Evolutionary conservation across 2,329 filamentous ascomycete genomes (phyloP).

Genomic region (Fusarium guadeloupense): DNA sequence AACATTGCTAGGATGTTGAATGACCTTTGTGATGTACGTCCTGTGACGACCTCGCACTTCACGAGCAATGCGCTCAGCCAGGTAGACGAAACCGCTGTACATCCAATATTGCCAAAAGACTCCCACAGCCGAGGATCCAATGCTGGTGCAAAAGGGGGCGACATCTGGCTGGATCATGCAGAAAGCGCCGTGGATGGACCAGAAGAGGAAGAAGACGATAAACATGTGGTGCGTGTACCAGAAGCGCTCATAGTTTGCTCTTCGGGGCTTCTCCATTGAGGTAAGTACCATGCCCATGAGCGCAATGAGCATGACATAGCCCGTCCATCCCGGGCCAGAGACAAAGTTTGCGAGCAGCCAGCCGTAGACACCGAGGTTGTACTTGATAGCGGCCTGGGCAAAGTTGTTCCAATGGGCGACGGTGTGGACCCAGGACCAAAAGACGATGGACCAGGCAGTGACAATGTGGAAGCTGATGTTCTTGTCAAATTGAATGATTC

Average conservation of each 20-base stretch:
- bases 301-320: slow-evolving; percentile 83
- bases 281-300: slow-evolving; percentile 83
- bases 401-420: slow-evolving; percentile 91
- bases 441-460: slow-evolving; percentile 87
- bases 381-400: slow-evolving; percentile 76
- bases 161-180: slow-evolving; percentile 91
- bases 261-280: slow-evolving; percentile 78
- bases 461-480: slow-evolving; percentile 90
- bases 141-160: slow-evolving; percentile 77
- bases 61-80: slow-evolving; percentile 80
- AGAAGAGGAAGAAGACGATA: slow-evolving; percentile 88
- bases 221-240: slow-evolving; percentile 93
- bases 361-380: slow-evolving; percentile 80
- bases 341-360: slow-evolving; percentile 80
- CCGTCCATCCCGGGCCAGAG: slow-evolving; percentile 85
- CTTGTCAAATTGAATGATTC: slow-evolving; percentile 89
- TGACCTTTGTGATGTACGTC: slow-evolving; percentile 88
- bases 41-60: slow-evolving; percentile 83
- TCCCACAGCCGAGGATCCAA: slow-evolving; percentile 72
- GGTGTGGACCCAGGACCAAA: slow-evolving; percentile 88
- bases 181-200: slow-evolving; percentile 88
- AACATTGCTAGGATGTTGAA: slow-evolving; percentile 88
- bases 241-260: slow-evolving; percentile 87
- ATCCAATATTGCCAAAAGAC: slow-evolving; percentile 94
- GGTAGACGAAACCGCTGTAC: slow-evolving; percentile 82